phyloP scores from a whole-genome alignment of 495 filamentous ascomycete genomes.

The Penicillium manginii region DNA sequence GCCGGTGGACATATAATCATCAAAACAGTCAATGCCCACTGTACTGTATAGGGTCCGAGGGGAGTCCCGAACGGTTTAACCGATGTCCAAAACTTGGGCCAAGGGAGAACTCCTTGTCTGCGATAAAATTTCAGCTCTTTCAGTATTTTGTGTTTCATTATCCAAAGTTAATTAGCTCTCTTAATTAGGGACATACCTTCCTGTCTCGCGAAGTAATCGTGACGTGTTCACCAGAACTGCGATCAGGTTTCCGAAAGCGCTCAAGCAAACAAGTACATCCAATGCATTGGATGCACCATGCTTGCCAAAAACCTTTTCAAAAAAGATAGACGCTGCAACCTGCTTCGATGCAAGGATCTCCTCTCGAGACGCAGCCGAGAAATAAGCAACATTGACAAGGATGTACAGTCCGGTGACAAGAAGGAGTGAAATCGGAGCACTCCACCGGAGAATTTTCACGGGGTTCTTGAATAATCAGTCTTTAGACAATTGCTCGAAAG shows the following conservation, averaged over 20 bases:
- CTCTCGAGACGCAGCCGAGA: conserved; percentile 58
- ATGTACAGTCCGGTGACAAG: conserved; percentile 60
- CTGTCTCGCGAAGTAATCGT: conserved; percentile 63
- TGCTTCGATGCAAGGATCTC: conserved; percentile 56
- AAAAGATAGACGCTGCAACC: conserved; percentile 62
- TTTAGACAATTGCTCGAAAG: not conserved
- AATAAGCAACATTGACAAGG: conserved; percentile 65
- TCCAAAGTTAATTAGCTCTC: too few relatives aligned
- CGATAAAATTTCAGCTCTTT: not conserved
- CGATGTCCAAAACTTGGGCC: conserved; percentile 64
- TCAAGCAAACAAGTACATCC: conserved; percentile 64
- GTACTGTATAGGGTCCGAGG: conserved; percentile 59
- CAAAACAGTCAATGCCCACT: conserved; percentile 61
- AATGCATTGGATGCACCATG: conserved; percentile 53
- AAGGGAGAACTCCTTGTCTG: conserved; percentile 69
- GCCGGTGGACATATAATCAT: conserved; percentile 70
- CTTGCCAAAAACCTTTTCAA: conserved; percentile 61
- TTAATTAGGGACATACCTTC: conserved; percentile 31
- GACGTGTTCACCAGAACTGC: conserved; percentile 62
- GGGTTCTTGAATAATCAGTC: conserved; percentile 47
- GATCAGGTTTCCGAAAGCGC: conserved; percentile 66
- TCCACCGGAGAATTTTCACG: conserved; percentile 57
- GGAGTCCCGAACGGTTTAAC: conserved; percentile 67
- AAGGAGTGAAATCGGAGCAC: conserved; percentile 52
- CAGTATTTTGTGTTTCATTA: too few relatives aligned